Evolutionary conservation across 495 filamentous ascomycete genomes (phyloP), one percentile per base, ranked within the genome.

Genomic region (Talaromyces ruber): DNA sequence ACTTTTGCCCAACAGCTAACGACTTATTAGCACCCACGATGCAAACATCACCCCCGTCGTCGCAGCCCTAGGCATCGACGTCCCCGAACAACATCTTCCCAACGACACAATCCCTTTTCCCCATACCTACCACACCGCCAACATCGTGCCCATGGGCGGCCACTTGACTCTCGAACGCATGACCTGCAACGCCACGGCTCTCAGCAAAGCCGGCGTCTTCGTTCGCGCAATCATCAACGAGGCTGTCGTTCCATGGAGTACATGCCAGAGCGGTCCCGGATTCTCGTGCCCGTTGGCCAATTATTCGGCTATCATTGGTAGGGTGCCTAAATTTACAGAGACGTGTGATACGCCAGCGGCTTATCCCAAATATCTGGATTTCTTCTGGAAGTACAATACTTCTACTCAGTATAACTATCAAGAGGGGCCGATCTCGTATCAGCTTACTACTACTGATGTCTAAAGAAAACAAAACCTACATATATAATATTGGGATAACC

Each of bases 131-230:
- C 70, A 71, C 28, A 81, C 74, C 21, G 78, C 73, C 4, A 74
- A 82, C 64, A 72, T 83, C n/a, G 72, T 77, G 7, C 82, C 81
- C 14, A 81, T 80, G 77, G 77, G 79, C 51, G 82, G 79, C 22
- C 72, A 67, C 16, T 59, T 72, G n/a, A 86, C 67, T 25, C 81
- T 73, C 37, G 50, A 85, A 78, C 24, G 73, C 67, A 61, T 86
- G 68, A 57, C 72, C 76, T 37, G 71, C 64, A 43, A 76, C 68
- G 47, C 74, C 71, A 64, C 76, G 67, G 61, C 77, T 71, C 4
- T 64, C 25, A 62, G 64, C 0, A 21, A 62, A 16, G 62, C 51
- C 7, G 68, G 67, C 2, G 50, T 47, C 53, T 72, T 64, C 25
- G 67, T 72, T 2, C 66, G 70, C 11, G 28, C 70, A 0, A 62